Evolutionary conservation across 2,329 filamentous ascomycete species (phyloP), one percentile per base, ranked within the genome.

Genomic region (Stemphylium lycopersici): DNA sequence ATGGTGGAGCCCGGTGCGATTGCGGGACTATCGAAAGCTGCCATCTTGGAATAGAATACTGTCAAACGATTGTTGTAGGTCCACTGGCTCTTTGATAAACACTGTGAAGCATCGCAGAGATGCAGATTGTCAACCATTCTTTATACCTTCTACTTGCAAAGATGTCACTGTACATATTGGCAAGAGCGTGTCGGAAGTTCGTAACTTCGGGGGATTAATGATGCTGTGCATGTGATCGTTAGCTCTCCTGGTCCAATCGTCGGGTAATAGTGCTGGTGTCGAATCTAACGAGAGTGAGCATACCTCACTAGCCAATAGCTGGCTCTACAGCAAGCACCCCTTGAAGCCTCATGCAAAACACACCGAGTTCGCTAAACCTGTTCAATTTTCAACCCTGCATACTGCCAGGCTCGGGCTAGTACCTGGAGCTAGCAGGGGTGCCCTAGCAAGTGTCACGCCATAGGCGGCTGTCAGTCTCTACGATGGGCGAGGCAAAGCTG

Each of bases 1-100:
- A 74, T 54, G 22, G 55, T 47, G 20, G 63, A 62, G 33, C 66
- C 67, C 38, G 60, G 52, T 1, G 51, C 13, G 20, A 63, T 54
- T n/a, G 42, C 43, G 18, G 46, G 57, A 52, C 34, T 49, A 31
- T 45, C 15, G 24, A 42, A 45, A 45, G 41, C 24, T 24, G 26
- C 24, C 48, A 47, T 55, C 12, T 11, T 42, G 44, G 4, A 5
- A 38, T n/a, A 5, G 5, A 22, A 6, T 26, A 52, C 2, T 1
- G 32, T 3, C 18, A 22, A 13, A 15, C 18, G 29, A 20, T n/a
- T 41, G 37, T 40, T 32, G 48, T 38, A 50, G 33, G 18, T 11
- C 32, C 12, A 22, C 16, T 31, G 33, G 24, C 7, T n/a, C 12
- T 12, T 15, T 11, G 24, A 24, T 22, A 16, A 38, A 38, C 26